Base-by-base conservation (phyloP, 208 protist species). In the Crithidia thermophila region DNA sequence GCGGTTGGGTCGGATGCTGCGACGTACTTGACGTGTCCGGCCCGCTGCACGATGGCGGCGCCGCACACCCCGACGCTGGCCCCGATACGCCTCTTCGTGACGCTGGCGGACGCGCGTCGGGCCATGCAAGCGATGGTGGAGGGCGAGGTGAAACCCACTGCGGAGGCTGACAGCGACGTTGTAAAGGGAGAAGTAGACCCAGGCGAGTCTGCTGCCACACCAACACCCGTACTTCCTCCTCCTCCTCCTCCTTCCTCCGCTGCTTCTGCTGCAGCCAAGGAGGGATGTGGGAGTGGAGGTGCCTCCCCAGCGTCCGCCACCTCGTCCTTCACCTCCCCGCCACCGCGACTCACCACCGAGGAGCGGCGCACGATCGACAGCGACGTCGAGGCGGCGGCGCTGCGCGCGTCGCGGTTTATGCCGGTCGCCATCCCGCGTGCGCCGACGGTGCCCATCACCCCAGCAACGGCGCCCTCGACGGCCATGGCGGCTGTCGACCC, bases 381-480 rank as follows among this genome's bases (percentile, higher is more conserved):
- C 21, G 72, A 73, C 37, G 74, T 75, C 3, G 60, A 85, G 51
- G 77, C 82, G 25, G 84, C 88, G 13, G 75, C 72, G n/a, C 36
- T 79, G 59, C 82, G 84, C 11, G 84, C 80, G 28, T 73, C 84
- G 1, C 60, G 72, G 21, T 91, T 77, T 50, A 79, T 60, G 53
- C 77, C 87, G 0, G 43, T 70, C 18, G 73, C 84, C 21, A 68
- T 87, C n/a, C 85, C 85, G 9, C 79, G 47, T 4, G 67, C 79
- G 21, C 87, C 87, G 9, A 28, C 28, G 8, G 45, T 71, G 11
- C 67, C 85, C 51, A 49, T 67, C 50, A 61, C 71, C 37, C 11
- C 45, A 11, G 45, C 57, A 11, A 53, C 43, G 5, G 14, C 36
- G 14, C 40, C 67, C 28, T 60, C 50, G 25, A 56, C 51, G 4